Conservation (phyloP, 2,329 filamentous ascomycete species). For the Erysiphe pulchra region DNA sequence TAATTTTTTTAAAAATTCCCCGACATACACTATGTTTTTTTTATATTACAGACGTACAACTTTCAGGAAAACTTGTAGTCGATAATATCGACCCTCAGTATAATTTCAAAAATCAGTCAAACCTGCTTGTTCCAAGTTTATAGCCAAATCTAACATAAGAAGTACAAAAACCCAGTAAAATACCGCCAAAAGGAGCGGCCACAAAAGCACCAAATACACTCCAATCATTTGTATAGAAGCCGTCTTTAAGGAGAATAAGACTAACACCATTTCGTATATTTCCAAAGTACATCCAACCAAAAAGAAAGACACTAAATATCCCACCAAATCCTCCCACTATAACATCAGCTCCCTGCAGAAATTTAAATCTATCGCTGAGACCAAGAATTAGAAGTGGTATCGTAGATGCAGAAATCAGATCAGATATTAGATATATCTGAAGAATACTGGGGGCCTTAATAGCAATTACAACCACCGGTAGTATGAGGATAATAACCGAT, state of each 20-base stretch:
- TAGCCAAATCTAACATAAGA: constrained; percentile 23
- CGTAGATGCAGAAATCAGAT: constrained; percentile 50
- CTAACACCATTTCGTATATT: constrained; percentile 34
- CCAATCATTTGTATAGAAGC: constrained; percentile 57
- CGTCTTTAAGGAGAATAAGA: constrained; percentile 45
- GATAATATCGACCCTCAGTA: too few species aligned
- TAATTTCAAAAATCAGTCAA: neutral
- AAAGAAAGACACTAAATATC: constrained; percentile 57
- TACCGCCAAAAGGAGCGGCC: constrained; percentile 47
- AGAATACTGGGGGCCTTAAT: constrained; percentile 49
- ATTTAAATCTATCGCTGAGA: constrained; percentile 37
- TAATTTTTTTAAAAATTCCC: too few species aligned
- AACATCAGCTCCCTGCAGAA: constrained; percentile 60
- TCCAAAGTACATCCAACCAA: constrained; percentile 55
- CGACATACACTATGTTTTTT: too few species aligned
- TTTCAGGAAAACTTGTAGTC: too few species aligned
- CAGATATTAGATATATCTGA: constrained; percentile 62
- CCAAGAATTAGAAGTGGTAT: constrained; percentile 56
- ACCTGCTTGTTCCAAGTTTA: neutral
- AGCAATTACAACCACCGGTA: constrained; percentile 49
- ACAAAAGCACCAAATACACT: constrained; percentile 63
- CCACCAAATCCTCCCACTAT: constrained; percentile 55
- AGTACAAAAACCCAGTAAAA: constrained; percentile 44
- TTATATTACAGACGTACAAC: too few species aligned
- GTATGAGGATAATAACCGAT: constrained; percentile 43